Percentiles rank a stretch among this genome's conserved stretches.
Conservation (phyloP, 805 yeast species). For the Scheffersomyces spartinae region DNA sequence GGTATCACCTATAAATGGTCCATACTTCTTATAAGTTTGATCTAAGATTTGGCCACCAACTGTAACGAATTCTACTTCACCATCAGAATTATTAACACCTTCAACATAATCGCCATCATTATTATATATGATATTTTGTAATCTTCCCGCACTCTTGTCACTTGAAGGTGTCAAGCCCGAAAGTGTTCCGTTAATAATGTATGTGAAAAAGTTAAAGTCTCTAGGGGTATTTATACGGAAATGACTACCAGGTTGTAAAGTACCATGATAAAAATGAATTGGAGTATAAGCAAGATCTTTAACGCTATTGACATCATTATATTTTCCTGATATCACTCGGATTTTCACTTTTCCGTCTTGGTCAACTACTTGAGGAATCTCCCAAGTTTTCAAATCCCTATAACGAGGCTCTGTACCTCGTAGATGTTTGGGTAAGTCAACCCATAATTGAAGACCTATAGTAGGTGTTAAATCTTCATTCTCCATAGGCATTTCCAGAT, state of each 20-base stretch:
- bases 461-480: constrained; percentile 7
- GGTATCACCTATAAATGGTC: constrained; percentile 79
- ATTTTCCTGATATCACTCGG: constrained; percentile 9
- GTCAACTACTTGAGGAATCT: constrained; percentile 8
- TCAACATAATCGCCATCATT: constrained; percentile 52
- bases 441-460: constrained; percentile 9
- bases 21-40: constrained; percentile 78
- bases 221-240: background rate
- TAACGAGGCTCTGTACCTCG: constrained; percentile 6
- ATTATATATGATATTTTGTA: constrained; percentile 51
- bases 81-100: constrained; percentile 37
- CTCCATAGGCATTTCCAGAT: constrained; percentile 13
- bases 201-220: constrained; percentile 59
- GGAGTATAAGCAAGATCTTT: constrained; percentile 12
- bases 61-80: constrained; percentile 50
- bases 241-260: constrained; percentile 32
- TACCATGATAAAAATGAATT: constrained; percentile 31
- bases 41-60: constrained; percentile 66
- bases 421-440: constrained; percentile 5
- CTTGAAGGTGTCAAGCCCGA: too few species aligned
- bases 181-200: constrained; percentile 52
- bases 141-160: constrained; percentile 34
- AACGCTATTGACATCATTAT: constrained; percentile 9
- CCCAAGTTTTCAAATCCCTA: constrained; percentile 13
- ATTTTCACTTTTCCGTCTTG: constrained; percentile 12